Conservation (phyloP, 2,329 filamentous ascomycete genomes). For the Passalora sequoiae region DNA sequence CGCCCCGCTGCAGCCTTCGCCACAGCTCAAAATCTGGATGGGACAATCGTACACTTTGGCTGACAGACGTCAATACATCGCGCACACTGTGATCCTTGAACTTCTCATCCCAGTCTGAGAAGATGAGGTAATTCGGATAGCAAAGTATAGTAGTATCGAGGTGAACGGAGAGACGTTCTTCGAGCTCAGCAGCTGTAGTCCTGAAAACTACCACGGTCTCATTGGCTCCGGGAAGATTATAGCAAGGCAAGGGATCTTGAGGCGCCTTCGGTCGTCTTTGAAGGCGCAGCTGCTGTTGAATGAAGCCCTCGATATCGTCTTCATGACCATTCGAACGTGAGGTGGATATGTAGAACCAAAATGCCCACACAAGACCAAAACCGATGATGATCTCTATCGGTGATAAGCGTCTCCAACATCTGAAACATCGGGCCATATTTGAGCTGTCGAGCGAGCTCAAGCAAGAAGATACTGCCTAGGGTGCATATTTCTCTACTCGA, state of each 20-base stretch:
- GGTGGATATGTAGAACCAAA: not conserved
- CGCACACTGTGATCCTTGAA: constrained; percentile 34
- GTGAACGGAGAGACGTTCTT: constrained; percentile 29
- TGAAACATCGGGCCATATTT: no score
- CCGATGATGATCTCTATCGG: no score
- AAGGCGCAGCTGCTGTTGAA: not conserved
- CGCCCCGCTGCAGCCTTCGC: constrained; percentile 21
- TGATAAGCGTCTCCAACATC: no score
- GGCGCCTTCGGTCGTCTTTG: not conserved
- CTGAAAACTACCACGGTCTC: constrained; percentile 51
- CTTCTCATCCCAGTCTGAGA: constrained; percentile 36
- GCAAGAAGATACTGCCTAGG: no score
- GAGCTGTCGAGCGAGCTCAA: no score
- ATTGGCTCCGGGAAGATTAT: constrained; percentile 32
- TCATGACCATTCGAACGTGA: not conserved
- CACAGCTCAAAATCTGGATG: constrained; percentile 29
- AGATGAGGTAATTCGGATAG: constrained; percentile 33
- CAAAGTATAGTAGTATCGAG: constrained; percentile 35
- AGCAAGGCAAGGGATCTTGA: constrained; percentile 11
- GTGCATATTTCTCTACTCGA: no score
- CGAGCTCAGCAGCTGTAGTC: constrained; percentile 32
- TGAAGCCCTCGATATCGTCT: not conserved
- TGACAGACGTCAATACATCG: constrained; percentile 25
- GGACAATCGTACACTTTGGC: constrained; percentile 10
- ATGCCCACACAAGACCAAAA: no score